Percentiles rank a stretch among this genome's conserved stretches.
Evolutionary conservation across 352 stramenopile species (phyloP).

Genomic region (Phytophthora pseudosyringae): DNA sequence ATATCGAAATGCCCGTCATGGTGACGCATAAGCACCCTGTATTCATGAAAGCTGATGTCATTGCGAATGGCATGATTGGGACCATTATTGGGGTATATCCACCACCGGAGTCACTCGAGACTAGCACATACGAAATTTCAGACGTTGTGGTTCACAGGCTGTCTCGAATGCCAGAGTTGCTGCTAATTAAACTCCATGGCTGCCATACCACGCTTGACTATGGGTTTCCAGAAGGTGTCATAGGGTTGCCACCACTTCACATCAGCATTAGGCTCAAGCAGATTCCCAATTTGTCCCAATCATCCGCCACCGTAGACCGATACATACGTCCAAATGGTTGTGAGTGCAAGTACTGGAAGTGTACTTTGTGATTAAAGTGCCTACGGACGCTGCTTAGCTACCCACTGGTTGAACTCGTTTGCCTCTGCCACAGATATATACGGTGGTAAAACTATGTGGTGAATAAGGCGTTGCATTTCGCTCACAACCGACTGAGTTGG

Average conservation of each 20-base stretch:
- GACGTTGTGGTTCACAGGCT: background rate
- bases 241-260: slow-evolving; percentile 13
- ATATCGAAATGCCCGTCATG: slow-evolving; percentile 25
- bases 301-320: slow-evolving; percentile 19
- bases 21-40: slow-evolving; percentile 13
- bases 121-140: no score
- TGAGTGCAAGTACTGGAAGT: no score
- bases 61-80: slow-evolving; percentile 24
- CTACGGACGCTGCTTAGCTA: no score
- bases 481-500: no score
- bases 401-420: no score
- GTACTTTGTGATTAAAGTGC: no score
- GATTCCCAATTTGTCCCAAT: slow-evolving; percentile 11
- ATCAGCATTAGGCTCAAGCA: background rate
- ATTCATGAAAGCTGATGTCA: slow-evolving; percentile 2
- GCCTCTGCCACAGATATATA: no score
- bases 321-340: no score
- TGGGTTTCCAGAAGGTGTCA: slow-evolving; percentile 14
- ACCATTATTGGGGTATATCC: slow-evolving; percentile 20
- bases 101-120: background rate
- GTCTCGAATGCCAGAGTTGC: background rate
- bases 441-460: no score
- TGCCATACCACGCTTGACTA: background rate
- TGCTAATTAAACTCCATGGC: slow-evolving; percentile 13
- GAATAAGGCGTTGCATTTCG: no score